Base-by-base conservation (phyloP, 2,329 filamentous ascomycete genomes). In the Pyrenophora seminiperda region DNA sequence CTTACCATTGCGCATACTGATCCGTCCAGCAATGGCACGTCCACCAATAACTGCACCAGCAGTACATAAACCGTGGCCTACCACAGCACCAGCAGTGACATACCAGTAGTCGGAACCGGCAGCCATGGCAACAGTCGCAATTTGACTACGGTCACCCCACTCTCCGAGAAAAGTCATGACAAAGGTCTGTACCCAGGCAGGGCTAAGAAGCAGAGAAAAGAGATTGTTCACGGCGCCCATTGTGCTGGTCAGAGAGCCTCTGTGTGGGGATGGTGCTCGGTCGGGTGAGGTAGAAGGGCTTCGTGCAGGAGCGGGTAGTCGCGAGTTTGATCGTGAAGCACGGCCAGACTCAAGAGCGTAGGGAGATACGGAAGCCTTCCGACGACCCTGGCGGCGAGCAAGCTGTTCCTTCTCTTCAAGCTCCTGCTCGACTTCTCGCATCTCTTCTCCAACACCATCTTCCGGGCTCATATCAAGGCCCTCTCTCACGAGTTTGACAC, bases 101-200 rank as follows among this genome's bases (percentile, higher is more conserved):
- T 91, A 97, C 93, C 93, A 97, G 74, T 97, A 99, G 72, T 99
- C 94, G 73, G 96, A 90, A 15, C 94, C 94, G 27, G 94, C 93
- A 41, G 94, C 94, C 94, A 99, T 99, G 45, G 94, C 94, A 69
- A 99, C 96, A 0, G 94, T 99, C 17, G 94, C 94, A 66, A 99
- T 97, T 77, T 99, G 94, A 71, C 90, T 96, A 61, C 94, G 86
- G 68, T 99, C 94, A 49, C 94, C 94, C 94, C 94, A 99, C 74
- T 99, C 94, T 32, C 94, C 94, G 22, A 99, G 77, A 76, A 99
- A 99, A 2, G 94, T 99, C 94, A 99, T 99, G 63, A 95, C 84
- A 70, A 99, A 99, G 0, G 94, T 99, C 76, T 97, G 93, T 11
- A 99, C 94, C 94, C 94, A 99, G 0, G 92, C 94, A 1, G 94